These are phyloP conservation scores for Ogataea polymorpha DNA, from an alignment of 805 yeast genomes.

Conservation along the genomic window DNA sequence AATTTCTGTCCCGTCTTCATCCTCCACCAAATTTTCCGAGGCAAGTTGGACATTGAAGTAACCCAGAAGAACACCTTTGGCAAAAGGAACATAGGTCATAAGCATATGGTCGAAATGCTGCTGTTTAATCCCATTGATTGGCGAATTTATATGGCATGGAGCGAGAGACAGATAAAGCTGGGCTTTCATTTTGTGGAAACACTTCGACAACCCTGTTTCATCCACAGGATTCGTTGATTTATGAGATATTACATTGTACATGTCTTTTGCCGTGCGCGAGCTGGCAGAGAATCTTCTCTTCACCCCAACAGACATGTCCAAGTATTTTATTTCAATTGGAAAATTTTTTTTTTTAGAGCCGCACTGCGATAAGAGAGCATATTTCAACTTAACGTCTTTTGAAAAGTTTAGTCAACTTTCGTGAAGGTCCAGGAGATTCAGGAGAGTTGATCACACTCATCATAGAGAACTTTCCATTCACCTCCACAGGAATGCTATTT, in stretches of 20 bases:
- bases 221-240: constrained; percentile 21
- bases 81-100: constrained; percentile 72
- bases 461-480: constrained; percentile 31
- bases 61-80: constrained; percentile 81
- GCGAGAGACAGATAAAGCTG: constrained; percentile 82
- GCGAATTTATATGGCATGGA: constrained; percentile 67
- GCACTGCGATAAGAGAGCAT: constrained; percentile 6
- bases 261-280: constrained; percentile 7
- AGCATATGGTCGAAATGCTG: constrained; percentile 90
- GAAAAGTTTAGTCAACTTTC: constrained; percentile 28
- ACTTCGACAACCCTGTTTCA: constrained; percentile 51
- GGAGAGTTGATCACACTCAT: constrained; percentile 28
- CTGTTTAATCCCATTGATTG: constrained; percentile 73
- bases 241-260: constrained; percentile 10
- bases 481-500: constrained; percentile 19
- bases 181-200: constrained; percentile 61
- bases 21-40: constrained; percentile 38
- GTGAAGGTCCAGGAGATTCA: constrained; percentile 9
- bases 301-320: constrained; percentile 5
- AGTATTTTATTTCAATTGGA: constrained; percentile 3
- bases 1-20: constrained; percentile 38
- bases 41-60: constrained; percentile 62
- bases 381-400: constrained; percentile 22
- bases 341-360: constrained; percentile 8
- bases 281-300: constrained; percentile 11